Conservation (phyloP, 176 grass and related monocot genomes). For the Oryza punctata region DNA sequence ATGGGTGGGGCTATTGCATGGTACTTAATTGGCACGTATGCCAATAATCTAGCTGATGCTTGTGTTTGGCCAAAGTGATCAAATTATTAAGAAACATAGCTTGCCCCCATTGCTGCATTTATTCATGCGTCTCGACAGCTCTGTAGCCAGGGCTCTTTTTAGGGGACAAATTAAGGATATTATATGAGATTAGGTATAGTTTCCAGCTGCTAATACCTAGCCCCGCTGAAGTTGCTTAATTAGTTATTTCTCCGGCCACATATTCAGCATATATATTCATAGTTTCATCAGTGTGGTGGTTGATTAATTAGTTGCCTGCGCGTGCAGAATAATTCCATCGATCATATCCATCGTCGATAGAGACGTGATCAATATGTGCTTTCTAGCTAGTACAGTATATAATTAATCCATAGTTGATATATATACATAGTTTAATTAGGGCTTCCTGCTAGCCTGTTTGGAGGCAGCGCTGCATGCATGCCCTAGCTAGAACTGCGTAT, state of each 20-base stretch:
- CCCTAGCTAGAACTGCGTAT: background rate
- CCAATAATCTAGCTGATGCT: slow-evolving; percentile 27
- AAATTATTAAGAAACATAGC: slow-evolving; percentile 7
- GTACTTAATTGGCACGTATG: background rate
- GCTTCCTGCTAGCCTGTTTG: background rate
- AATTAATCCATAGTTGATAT: background rate
- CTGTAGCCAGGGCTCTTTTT: slow-evolving; percentile 36
- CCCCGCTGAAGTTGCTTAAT: background rate
- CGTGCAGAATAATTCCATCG: background rate
- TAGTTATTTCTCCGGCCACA: background rate
- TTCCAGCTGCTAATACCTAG: background rate
- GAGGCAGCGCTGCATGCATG: background rate
- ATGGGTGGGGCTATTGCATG: background rate
- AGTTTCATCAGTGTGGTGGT: slow-evolving; percentile 56
- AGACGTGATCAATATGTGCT: background rate
- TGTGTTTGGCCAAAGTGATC: slow-evolving; percentile 27
- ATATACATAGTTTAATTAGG: too few species aligned
- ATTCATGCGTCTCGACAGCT: slow-evolving; percentile 26
- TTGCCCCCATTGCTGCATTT: slow-evolving; percentile 43
- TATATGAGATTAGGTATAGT: slow-evolving; percentile 50
- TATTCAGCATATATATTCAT: background rate
- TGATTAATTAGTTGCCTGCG: slow-evolving; percentile 24
- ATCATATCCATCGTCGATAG: too few species aligned
- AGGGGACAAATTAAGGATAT: background rate
- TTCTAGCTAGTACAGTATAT: background rate